phyloP scores from a whole-genome alignment of 257 asterid genomes.

The Solanum habrochaites region DNA sequence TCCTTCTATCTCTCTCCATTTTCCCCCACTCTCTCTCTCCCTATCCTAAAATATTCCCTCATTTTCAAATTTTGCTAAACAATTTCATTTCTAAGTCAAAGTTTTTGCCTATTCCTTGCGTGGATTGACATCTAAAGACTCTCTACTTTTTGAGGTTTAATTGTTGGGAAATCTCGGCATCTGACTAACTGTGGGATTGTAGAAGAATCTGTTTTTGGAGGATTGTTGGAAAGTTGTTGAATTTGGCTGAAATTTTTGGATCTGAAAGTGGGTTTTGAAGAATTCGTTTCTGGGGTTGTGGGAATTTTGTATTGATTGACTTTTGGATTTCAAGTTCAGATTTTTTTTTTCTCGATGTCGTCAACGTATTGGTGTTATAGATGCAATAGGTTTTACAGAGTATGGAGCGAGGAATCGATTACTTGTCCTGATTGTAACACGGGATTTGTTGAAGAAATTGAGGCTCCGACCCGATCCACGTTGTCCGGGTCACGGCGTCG shows the following conservation, averaged over 20 bases:
- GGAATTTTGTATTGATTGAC: background rate
- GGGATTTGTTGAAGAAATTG: constrained; percentile 67
- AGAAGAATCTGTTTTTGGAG: background rate
- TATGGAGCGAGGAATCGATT: constrained; percentile 34
- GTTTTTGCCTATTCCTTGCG: background rate
- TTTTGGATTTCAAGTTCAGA: background rate
- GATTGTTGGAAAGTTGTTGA: background rate
- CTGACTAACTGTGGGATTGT: background rate
- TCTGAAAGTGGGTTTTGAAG: background rate
- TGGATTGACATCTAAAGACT: background rate
- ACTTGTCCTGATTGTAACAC: constrained; percentile 61
- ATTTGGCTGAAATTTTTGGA: background rate
- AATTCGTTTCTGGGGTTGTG: background rate
- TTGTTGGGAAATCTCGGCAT: background rate
- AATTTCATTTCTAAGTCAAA: background rate
- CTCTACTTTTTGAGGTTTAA: background rate
- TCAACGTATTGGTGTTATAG: constrained; percentile 67
- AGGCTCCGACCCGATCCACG: constrained; percentile 32
- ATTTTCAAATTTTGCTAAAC: background rate
- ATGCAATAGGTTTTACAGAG: constrained; percentile 58
- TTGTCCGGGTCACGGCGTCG: constrained; percentile 45
- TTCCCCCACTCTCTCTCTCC: background rate
- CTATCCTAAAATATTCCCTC: background rate
- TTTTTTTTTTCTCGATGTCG: constrained; percentile 27
- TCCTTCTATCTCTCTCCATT: background rate